Evolutionary conservation across 2,329 filamentous ascomycete species (phyloP).

Genomic region (Monosporascus sp.): DNA sequence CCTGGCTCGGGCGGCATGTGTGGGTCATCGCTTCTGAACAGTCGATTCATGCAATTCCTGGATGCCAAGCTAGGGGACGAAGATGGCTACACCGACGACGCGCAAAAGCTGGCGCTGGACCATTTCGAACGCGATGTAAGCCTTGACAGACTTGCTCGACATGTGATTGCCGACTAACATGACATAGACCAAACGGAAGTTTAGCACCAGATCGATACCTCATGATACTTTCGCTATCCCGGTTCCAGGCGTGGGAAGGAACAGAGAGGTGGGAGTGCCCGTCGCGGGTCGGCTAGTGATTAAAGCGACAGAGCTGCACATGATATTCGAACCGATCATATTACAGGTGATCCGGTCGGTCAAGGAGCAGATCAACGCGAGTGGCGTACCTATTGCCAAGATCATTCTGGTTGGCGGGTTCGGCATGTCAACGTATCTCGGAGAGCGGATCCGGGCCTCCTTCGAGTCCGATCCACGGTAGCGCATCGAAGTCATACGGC

Average conservation of each 20-base stretch:
- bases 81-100: conserved; percentile 37
- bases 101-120: conserved; percentile 35
- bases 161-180: not conserved
- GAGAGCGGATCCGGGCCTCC: conserved; percentile 31
- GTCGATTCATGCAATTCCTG: conserved; percentile 41
- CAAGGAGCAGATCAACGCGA: conserved; percentile 37
- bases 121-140: conserved; percentile 38
- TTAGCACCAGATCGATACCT: conserved; percentile 28
- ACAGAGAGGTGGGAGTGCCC: conserved; percentile 31
- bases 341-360: conserved; percentile 38
- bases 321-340: conserved; percentile 41
- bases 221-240: conserved; percentile 32
- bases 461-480: conserved; percentile 14
- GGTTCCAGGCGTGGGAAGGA: conserved; percentile 31
- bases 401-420: conserved; percentile 47
- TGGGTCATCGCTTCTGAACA: conserved; percentile 45
- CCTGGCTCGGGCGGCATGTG: conserved; percentile 45
- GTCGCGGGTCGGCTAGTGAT: conserved; percentile 31
- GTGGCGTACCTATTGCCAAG: conserved; percentile 38
- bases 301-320: conserved; percentile 33
- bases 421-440: conserved; percentile 40
- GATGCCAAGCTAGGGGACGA: conserved; percentile 38
- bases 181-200: conserved; percentile 32
- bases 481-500: conserved; percentile 41
- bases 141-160: not conserved